These are phyloP conservation scores for Mycocentrospora acerina DNA, from an alignment of 2,329 filamentous ascomycete genomes.

Conservation along the genomic window DNA sequence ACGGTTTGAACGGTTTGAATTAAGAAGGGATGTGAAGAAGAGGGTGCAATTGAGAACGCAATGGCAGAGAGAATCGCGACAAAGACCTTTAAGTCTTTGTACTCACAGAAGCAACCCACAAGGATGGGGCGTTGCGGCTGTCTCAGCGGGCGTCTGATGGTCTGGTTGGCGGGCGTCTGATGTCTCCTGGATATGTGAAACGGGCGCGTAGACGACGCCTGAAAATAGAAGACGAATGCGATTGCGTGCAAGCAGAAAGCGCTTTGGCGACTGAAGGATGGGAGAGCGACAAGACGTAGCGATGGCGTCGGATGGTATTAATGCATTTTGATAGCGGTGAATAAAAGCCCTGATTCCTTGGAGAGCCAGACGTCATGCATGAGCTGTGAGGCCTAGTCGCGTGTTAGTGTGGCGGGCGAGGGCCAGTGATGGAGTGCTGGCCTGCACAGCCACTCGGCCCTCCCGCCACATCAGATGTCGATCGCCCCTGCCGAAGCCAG, in stretches of 20 bases:
- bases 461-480: conserved; percentile 11
- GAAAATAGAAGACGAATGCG: conserved; percentile 36
- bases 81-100: conserved; percentile 21
- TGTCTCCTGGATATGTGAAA: conserved; percentile 36
- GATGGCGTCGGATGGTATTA: conserved; percentile 18
- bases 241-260: conserved; percentile 15
- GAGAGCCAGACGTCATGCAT: neutral
- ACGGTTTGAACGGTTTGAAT: neutral
- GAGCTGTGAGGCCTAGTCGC: conserved; percentile 1
- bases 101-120: conserved; percentile 7
- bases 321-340: conserved; percentile 27
- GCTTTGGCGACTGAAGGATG: conserved; percentile 11
- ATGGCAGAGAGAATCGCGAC: conserved; percentile 3
- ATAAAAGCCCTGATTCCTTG: conserved; percentile 32
- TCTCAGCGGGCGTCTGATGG: conserved; percentile 20
- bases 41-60: conserved; percentile 6
- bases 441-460: conserved; percentile 23
- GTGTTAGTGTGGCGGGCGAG: neutral
- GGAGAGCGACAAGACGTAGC: conserved; percentile 13
- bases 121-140: conserved; percentile 24
- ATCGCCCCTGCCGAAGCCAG: conserved; percentile 9
- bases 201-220: conserved; percentile 43
- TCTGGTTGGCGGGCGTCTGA: conserved; percentile 38
- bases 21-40: conserved; percentile 1
- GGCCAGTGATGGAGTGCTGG: neutral